A percentile compares a stretch with the other conserved stretches of the same genome.
Evolutionary conservation across 1,284 basidiomycete species (phyloP).

Genomic region (Cryptococcus sp.): DNA sequence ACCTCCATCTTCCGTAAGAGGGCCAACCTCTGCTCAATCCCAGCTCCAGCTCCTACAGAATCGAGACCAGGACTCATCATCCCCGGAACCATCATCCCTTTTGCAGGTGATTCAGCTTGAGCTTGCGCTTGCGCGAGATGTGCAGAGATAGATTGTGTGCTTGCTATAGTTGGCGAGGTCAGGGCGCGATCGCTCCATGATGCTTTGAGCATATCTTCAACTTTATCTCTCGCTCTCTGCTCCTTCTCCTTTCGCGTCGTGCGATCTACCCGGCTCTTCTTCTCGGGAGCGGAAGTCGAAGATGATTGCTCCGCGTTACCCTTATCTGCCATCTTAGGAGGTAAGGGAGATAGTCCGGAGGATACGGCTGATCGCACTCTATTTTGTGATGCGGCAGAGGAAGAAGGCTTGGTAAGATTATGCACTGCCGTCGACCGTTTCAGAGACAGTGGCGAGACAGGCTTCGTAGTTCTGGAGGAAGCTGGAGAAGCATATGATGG

Average conservation of each 20-base stretch:
- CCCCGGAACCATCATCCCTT: slow-evolving; percentile 1
- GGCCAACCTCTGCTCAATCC: slow-evolving; percentile 28
- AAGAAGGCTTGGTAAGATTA: slow-evolving; percentile 4
- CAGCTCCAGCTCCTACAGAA: slow-evolving; percentile 7
- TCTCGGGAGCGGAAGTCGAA: neutral
- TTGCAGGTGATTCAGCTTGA: no score
- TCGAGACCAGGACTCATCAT: slow-evolving; percentile 27
- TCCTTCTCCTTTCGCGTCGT: slow-evolving; percentile 8
- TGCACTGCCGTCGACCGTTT: slow-evolving; percentile 9
- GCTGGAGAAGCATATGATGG: neutral
- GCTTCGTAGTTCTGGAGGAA: neutral
- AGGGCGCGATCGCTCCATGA: slow-evolving; percentile 31
- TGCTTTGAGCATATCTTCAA: slow-evolving; percentile 30
- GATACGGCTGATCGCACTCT: neutral
- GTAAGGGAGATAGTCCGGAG: neutral
- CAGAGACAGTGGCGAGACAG: neutral
- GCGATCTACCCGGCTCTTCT: slow-evolving; percentile 10
- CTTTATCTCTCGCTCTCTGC: slow-evolving; percentile 20
- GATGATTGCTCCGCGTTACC: neutral
- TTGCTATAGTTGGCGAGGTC: slow-evolving; percentile 15
- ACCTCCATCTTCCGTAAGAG: slow-evolving; percentile 15
- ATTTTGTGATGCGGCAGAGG: slow-evolving; percentile 1
- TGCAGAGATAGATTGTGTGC: slow-evolving; percentile 6
- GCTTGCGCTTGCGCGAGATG: neutral
- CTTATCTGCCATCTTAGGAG: neutral